A percentile compares a stretch with the other conserved stretches of the same genome.
Evolutionary conservation across 2,329 filamentous ascomycete genomes (phyloP).

Genomic region (Fusarium sp.): DNA sequence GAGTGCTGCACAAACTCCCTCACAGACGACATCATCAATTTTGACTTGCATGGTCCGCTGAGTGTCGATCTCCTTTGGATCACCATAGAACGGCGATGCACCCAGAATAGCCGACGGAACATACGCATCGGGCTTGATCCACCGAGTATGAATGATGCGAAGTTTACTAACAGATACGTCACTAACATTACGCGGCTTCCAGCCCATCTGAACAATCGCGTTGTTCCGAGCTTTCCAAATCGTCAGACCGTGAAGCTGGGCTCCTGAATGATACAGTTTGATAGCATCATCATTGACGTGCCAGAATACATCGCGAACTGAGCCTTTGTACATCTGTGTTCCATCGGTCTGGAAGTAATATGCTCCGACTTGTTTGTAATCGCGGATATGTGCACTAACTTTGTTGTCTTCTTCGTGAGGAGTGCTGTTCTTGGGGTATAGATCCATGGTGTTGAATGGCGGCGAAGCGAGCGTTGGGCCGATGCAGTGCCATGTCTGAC

Average conservation of each 20-base stretch:
- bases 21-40: background rate
- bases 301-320: background rate
- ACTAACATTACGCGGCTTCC: background rate
- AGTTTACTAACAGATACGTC: background rate
- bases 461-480: background rate
- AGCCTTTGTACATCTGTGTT: background rate
- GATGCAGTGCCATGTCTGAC: background rate
- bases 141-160: background rate
- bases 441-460: background rate
- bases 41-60: background rate
- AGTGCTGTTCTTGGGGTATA: background rate
- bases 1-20: background rate
- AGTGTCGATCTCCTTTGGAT: background rate
- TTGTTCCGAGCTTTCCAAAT: background rate
- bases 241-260: background rate
- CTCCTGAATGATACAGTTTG: background rate
- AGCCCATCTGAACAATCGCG: background rate
- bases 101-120: background rate
- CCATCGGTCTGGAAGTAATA: background rate
- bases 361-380: background rate
- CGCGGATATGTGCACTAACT: background rate
- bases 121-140: background rate
- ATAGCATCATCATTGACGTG: background rate
- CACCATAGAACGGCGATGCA: background rate
- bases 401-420: background rate